phyloP scores from a whole-genome alignment of 768 basidiomycete species.

The Tulasnella sp. region DNA sequence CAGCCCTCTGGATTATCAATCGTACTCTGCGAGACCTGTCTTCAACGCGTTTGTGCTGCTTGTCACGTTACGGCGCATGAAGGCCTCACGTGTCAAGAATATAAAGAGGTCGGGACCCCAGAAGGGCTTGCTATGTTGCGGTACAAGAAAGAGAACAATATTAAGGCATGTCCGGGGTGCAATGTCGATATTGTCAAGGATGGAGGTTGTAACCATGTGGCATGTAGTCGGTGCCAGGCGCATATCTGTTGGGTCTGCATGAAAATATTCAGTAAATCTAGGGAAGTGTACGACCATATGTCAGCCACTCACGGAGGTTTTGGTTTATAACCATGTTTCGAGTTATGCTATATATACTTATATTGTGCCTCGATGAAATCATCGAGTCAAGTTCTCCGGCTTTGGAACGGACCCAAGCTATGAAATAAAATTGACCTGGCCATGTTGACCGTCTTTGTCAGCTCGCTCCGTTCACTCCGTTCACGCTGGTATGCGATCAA shows the following conservation, averaged over 20 bases:
- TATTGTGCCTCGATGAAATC: too few relatives aligned
- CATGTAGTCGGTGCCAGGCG: slow-evolving; percentile 60
- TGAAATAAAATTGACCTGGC: too few relatives aligned
- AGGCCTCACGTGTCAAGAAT: slow-evolving; percentile 51
- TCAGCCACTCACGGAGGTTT: slow-evolving; percentile 53
- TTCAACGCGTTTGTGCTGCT: slow-evolving; percentile 53
- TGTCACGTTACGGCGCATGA: slow-evolving; percentile 57
- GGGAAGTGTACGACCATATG: slow-evolving; percentile 77
- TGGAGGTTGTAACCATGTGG: slow-evolving; percentile 77
- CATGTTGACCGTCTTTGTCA: too few relatives aligned
- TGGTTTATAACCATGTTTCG: too few relatives aligned
- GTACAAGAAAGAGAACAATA: slow-evolving; percentile 54
- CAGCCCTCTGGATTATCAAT: slow-evolving; percentile 36
- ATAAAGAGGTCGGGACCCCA: slow-evolving; percentile 17
- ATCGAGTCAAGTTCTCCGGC: too few relatives aligned
- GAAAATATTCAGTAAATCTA: slow-evolving; percentile 46
- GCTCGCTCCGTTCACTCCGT: too few relatives aligned
- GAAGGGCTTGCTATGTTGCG: slow-evolving; percentile 47
- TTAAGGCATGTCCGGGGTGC: slow-evolving; percentile 68
- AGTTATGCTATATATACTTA: too few relatives aligned
- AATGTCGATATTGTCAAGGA: slow-evolving; percentile 56
- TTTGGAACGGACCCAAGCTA: too few relatives aligned
- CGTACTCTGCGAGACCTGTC: slow-evolving; percentile 62
- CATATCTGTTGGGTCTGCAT: slow-evolving; percentile 79
- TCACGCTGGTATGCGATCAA: too few relatives aligned